phyloP scores from a whole-genome alignment of 73 alveolate genomes.

The Blepharisma stoltei region DNA sequence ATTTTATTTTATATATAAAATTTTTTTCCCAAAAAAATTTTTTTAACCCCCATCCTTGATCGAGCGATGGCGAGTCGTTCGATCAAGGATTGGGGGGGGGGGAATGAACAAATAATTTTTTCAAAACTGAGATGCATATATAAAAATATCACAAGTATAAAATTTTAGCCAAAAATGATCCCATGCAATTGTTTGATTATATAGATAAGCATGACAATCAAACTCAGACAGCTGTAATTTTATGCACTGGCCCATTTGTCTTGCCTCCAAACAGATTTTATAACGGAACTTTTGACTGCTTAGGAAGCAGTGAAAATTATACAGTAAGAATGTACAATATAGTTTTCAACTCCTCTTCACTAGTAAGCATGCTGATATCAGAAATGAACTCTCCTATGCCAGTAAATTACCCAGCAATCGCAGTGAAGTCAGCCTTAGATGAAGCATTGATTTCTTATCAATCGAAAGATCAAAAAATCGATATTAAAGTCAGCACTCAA shows the following conservation, averaged over 20 bases:
- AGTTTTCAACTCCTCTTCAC: constrained; percentile 61
- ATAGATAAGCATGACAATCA: constrained; percentile 36
- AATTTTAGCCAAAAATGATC: constrained; percentile 37
- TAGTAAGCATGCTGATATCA: constrained; percentile 54
- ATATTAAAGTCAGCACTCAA: constrained; percentile 41
- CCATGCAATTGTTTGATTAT: constrained; percentile 37
- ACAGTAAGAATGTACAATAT: constrained; percentile 57
- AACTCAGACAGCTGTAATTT: constrained; percentile 55
- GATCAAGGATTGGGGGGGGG: too few relatives aligned
- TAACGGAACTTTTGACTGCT: constrained; percentile 61
- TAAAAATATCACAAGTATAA: too few relatives aligned
- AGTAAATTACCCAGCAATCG: constrained; percentile 52
- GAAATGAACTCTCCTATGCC: constrained; percentile 55
- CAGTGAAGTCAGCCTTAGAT: constrained; percentile 63
- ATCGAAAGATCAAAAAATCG: neutral
- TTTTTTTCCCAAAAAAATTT: too few relatives aligned
- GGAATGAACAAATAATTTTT: too few relatives aligned
- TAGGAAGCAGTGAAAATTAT: constrained; percentile 37
- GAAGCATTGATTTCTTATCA: constrained; percentile 47
- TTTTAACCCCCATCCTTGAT: too few relatives aligned
- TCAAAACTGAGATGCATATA: too few relatives aligned
- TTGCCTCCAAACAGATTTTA: constrained; percentile 14
- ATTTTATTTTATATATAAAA: too few relatives aligned
- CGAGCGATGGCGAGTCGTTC: too few relatives aligned
- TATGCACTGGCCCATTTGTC: constrained; percentile 46